phyloP scores from a whole-genome alignment of 306 rosid genomes.

The Gleditsia sinensis region DNA sequence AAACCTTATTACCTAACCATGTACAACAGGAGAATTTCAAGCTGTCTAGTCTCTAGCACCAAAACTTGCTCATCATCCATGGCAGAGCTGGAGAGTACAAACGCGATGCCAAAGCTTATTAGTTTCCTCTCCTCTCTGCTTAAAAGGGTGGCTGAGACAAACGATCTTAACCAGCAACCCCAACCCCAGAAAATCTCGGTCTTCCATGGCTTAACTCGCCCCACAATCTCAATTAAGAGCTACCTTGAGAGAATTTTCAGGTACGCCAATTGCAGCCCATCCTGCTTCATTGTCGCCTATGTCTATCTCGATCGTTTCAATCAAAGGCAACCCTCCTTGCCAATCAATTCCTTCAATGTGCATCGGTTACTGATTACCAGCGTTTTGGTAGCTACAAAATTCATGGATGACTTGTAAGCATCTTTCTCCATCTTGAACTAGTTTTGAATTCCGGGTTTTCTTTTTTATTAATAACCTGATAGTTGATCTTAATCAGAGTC shows the following conservation, averaged over 20 bases:
- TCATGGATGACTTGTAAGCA: slow-evolving; percentile 98
- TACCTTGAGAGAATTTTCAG: slow-evolving; percentile 88
- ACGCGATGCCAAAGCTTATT: slow-evolving; percentile 70
- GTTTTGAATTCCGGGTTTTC: not conserved
- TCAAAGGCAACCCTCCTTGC: slow-evolving; percentile 75
- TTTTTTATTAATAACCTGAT: too few relatives aligned
- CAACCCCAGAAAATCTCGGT: slow-evolving; percentile 69
- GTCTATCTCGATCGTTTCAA: slow-evolving; percentile 91
- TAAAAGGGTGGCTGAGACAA: slow-evolving; percentile 75
- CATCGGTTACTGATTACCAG: slow-evolving; percentile 92
- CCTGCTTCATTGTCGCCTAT: slow-evolving; percentile 85
- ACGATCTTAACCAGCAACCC: slow-evolving; percentile 57
- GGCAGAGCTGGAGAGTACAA: slow-evolving; percentile 87
- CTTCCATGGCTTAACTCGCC: slow-evolving; percentile 87
- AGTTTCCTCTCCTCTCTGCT: slow-evolving; percentile 80
- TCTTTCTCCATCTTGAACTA: not conserved
- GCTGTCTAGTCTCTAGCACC: slow-evolving; percentile 30
- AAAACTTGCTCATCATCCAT: slow-evolving; percentile 39
- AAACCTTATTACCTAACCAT: not conserved
- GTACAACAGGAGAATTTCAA: slow-evolving; percentile 34
- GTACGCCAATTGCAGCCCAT: slow-evolving; percentile 93
- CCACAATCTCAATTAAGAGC: slow-evolving; percentile 74
- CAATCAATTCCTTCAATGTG: slow-evolving; percentile 82
- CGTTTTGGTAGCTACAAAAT: slow-evolving; percentile 90
- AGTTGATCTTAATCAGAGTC: not conserved